Conservation (phyloP, 768 basidiomycete genomes). For the Lepiota brunneoincarnata region DNA sequence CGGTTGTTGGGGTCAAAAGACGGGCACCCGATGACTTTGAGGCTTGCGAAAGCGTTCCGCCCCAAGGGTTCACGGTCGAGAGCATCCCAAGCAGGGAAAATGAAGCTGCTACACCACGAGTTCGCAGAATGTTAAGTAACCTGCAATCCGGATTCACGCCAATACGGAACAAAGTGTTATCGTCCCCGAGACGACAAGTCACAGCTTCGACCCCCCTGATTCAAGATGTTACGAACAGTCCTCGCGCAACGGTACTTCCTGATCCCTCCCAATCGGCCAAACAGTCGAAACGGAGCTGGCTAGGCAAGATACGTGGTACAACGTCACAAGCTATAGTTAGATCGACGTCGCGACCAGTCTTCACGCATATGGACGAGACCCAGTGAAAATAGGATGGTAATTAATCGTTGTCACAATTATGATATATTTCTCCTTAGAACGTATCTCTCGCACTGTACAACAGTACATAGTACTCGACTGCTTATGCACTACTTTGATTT, state of each 20-base stretch:
- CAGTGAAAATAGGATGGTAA: background rate
- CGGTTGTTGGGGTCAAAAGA: slow-evolving; percentile 65
- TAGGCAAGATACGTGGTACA: slow-evolving; percentile 64
- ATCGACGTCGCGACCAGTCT: slow-evolving; percentile 11
- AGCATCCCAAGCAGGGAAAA: slow-evolving; percentile 41
- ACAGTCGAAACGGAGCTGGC: slow-evolving; percentile 62
- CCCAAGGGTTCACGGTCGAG: slow-evolving; percentile 63
- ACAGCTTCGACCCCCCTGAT: slow-evolving; percentile 36
- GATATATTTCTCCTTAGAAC: background rate
- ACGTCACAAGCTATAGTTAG: slow-evolving; percentile 27
- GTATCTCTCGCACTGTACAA: slow-evolving; percentile 5
- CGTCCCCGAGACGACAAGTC: slow-evolving; percentile 48
- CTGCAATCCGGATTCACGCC: slow-evolving; percentile 74
- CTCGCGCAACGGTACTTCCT: slow-evolving; percentile 30
- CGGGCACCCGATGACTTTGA: slow-evolving; percentile 79
- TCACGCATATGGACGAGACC: slow-evolving; percentile 1
- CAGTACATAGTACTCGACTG: background rate
- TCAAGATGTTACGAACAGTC: slow-evolving; percentile 69
- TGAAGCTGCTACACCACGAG: slow-evolving; percentile 53
- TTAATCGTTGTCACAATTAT: background rate
- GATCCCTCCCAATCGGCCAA: slow-evolving; percentile 34
- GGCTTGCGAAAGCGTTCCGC: slow-evolving; percentile 48
- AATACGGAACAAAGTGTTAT: slow-evolving; percentile 47
- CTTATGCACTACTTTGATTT: slow-evolving; percentile 4
- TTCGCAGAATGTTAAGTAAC: slow-evolving; percentile 55